A percentile compares a stretch with the other conserved stretches of the same genome.
These are phyloP conservation scores for Peronosclerospora sorghi DNA, from an alignment of 352 stramenopile genomes.

Conservation along the genomic window DNA sequence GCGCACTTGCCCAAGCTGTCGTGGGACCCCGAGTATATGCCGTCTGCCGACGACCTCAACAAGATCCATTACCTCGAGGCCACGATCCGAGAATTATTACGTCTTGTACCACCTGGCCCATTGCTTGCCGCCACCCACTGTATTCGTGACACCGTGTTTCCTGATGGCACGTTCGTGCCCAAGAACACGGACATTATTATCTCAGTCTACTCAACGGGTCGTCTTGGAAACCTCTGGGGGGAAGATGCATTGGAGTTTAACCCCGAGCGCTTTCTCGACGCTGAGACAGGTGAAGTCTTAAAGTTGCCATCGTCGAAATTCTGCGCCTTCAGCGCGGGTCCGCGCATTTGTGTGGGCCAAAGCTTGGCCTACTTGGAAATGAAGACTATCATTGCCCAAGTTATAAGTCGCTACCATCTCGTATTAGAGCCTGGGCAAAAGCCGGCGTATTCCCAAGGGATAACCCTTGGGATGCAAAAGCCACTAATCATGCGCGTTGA, in stretches of 20 bases:
- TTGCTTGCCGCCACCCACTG: constrained; percentile 14
- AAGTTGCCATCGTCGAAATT: constrained; percentile 49
- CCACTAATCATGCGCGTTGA: constrained; percentile 6
- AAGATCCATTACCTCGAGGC: constrained; percentile 36
- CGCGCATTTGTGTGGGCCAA: constrained; percentile 37
- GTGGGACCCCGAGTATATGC: constrained; percentile 7
- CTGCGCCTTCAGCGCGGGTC: constrained; percentile 44
- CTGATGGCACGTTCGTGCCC: constrained; percentile 46
- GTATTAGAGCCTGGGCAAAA: constrained; percentile 15
- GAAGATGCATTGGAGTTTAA: constrained; percentile 34
- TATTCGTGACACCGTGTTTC: constrained; percentile 33
- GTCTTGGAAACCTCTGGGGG: constrained; percentile 36
- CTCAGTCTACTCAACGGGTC: constrained; percentile 38
- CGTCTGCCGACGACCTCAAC: constrained; percentile 25
- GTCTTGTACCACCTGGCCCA: constrained; percentile 40
- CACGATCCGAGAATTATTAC: constrained; percentile 43
- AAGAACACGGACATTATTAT: constrained; percentile 33
- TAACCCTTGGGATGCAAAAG: constrained; percentile 17
- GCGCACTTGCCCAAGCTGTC: constrained; percentile 24
- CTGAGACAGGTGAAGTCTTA: constrained; percentile 18
- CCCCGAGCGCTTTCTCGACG: constrained; percentile 38
- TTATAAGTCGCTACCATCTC: constrained; percentile 46
- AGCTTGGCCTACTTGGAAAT: constrained; percentile 44
- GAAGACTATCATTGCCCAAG: constrained; percentile 37
- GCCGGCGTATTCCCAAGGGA: constrained; percentile 29